Conservation (phyloP, 2,329 filamentous ascomycete genomes). For the Plectosphaerella plurivora region DNA sequence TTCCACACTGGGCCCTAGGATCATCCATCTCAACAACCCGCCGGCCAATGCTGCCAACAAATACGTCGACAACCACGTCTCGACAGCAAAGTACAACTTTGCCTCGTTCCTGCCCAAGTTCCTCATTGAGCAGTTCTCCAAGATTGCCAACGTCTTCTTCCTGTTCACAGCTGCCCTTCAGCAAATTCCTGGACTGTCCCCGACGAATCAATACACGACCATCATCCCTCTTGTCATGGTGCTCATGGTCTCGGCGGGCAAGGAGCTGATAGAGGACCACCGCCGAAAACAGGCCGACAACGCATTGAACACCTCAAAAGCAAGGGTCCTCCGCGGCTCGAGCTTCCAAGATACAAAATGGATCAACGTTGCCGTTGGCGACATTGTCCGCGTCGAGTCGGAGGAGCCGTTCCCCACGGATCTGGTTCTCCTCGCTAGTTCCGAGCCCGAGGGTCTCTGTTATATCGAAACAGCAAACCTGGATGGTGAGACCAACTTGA, state of each 20-base stretch:
- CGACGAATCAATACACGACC: slow-evolving; percentile 93
- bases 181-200: slow-evolving; percentile 91
- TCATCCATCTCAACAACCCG: slow-evolving; percentile 95
- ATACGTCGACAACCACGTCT: slow-evolving; percentile 95
- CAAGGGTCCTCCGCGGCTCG: slow-evolving; percentile 77
- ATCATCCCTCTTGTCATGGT: slow-evolving; percentile 92
- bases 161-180: slow-evolving; percentile 92
- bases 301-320: slow-evolving; percentile 81
- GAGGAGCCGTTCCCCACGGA: slow-evolving; percentile 95
- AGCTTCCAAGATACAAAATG: slow-evolving; percentile 84
- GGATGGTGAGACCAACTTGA: slow-evolving; percentile 96
- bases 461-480: slow-evolving; percentile 99
- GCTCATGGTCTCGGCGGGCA: slow-evolving; percentile 88
- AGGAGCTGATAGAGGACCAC: slow-evolving; percentile 92
- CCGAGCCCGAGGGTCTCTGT: slow-evolving; percentile 93
- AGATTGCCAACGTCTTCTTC: slow-evolving; percentile 99
- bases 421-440: slow-evolving; percentile 85
- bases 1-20: slow-evolving; percentile 81
- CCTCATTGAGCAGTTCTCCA: slow-evolving; percentile 96
- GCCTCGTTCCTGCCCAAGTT: slow-evolving; percentile 95
- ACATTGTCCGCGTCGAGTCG: slow-evolving; percentile 88
- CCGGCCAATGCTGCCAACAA: slow-evolving; percentile 86
- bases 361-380: slow-evolving; percentile 89
- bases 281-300: slow-evolving; percentile 84
- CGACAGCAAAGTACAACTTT: slow-evolving; percentile 95